phyloP scores from a whole-genome alignment of 768 basidiomycete genomes.

The Suillus sp. region DNA sequence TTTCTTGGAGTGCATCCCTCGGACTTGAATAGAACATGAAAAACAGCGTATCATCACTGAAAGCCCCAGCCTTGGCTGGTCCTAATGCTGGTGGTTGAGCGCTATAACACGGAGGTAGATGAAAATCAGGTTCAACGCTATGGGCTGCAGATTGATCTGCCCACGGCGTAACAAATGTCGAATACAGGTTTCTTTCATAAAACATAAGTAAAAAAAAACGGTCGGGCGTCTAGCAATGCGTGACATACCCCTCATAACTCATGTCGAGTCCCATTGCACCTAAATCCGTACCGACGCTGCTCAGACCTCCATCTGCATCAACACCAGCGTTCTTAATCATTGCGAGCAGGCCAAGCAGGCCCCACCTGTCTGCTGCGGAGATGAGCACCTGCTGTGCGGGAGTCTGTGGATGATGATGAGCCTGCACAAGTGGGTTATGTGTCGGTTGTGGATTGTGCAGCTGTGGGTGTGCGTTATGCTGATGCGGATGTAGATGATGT shows the following conservation, averaged over 20 bases:
- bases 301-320: constrained; percentile 79
- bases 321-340: constrained; percentile 79
- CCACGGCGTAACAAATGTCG: constrained; percentile 96
- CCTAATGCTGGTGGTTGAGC: constrained; percentile 87
- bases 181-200: constrained; percentile 72
- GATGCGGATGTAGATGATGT: constrained; percentile 38
- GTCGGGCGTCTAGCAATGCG: constrained; percentile 22
- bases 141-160: constrained; percentile 85
- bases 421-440: constrained; percentile 24
- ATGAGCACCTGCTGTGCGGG: constrained; percentile 93
- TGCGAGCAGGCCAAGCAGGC: constrained; percentile 80
- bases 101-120: constrained; percentile 89
- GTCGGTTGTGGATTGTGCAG: constrained; percentile 25
- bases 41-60: constrained; percentile 96
- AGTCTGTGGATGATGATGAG: constrained; percentile 70
- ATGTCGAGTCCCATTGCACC: constrained; percentile 92
- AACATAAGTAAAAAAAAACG: constrained; percentile 26
- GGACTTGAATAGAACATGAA: constrained; percentile 98
- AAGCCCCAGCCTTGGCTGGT: constrained; percentile 75
- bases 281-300: constrained; percentile 88
- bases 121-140: constrained; percentile 89
- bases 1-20: constrained; percentile 89
- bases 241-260: constrained; percentile 74
- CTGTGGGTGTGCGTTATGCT: constrained; percentile 37
- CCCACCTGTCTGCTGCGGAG: constrained; percentile 95